Evolutionary conservation across 192 early-diverging fungal species (phyloP), one percentile per base, ranked within the genome.

Genomic region (Coemansia sp.): DNA sequence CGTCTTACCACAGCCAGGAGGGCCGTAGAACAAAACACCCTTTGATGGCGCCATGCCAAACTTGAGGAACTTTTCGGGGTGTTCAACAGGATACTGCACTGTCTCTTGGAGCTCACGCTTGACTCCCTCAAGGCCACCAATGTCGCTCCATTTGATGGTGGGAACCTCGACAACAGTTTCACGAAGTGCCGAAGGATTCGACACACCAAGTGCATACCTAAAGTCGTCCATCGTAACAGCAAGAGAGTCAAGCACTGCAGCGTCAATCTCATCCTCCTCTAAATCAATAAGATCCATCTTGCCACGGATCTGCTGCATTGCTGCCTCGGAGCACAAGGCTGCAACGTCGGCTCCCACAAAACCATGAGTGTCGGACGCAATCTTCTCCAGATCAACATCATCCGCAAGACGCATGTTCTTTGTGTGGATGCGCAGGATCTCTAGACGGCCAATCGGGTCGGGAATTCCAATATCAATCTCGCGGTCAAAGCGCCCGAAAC

Each of bases 381-480:
- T 94, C 79, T 94, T 91, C 74, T 98, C 95, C 55, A 99, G 79
- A 75, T 99, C 96, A 42, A 98, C 97, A 62, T 97, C 95, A 52
- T 97, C 95, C 59, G 86, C 93, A 61, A 99, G 79, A 77, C 96
- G 97, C 97, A 98, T 98, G 74, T 98, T 98, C 84, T 98, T 98
- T 72, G 97, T 98, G 87, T 98, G 97, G 67, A 99, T 98, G 71
- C 96, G 90, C 67, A 99, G 84, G 59, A 99, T 96, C 81, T 98
- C 96, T n/a, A 98, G 86, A 70, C 97, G 93, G 39, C 97, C 97
- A 67, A 90, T 96, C 10, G 96, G 95, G 72, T 99, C 97, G 7
- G 97, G 97, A 66, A 99, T 98, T 73, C 96, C 96, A 84, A 99
- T 99, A 77, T 98, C 96, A 25, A 99, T 85, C 77, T 99, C 97